Evolutionary conservation across 2,329 filamentous ascomycete species (phyloP), one percentile per base, ranked within the genome.

Genomic region (Aspergillus sp.): DNA sequence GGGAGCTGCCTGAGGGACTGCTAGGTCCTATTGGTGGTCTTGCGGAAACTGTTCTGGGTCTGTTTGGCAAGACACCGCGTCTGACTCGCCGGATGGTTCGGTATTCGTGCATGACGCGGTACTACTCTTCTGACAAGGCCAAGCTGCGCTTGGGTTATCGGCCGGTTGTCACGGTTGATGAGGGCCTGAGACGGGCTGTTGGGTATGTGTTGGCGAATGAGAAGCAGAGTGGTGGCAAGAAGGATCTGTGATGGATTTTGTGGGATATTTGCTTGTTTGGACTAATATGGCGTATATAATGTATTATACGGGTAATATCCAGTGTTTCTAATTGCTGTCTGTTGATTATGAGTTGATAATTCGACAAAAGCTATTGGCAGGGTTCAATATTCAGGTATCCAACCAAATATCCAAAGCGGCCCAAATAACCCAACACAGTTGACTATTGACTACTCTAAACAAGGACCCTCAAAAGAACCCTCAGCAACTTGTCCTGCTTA

Each of bases 81-180:
- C 54, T 76, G 51, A 74, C 70, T 7, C 61, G 67, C 41, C 66
- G 71, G 49, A 65, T 62, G 17, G 69, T 75, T 49, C 67, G 71
- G 33, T 75, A 73, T 56, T 73, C 72, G 43, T 73, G 68, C 54
- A 74, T 75, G 68, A 69, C 71, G 38, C 68, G 74, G 33, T 76
- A 71, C 56, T 76, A 69, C 51, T 73, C 67, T 25, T 70, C 70
- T 47, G 66, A 72, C 17, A 75, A 75, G 57, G 70, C 74, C 20
- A 75, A 71, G 62, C 54, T 53, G 43, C 62, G 71, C 43, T 60
- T 76, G 9, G 72, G 69, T 13, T 77, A 76, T 55, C 46, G 48
- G 37, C 71, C 74, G n/a, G 56, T 71, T 41, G 65, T 76, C 6
- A 59, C 63, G 2, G 60, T 76, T 37, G 67, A 74, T 47, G 74